These are phyloP conservation scores for Euclidium syriacum DNA, from an alignment of 345 rosid species.

Conservation along the genomic window DNA sequence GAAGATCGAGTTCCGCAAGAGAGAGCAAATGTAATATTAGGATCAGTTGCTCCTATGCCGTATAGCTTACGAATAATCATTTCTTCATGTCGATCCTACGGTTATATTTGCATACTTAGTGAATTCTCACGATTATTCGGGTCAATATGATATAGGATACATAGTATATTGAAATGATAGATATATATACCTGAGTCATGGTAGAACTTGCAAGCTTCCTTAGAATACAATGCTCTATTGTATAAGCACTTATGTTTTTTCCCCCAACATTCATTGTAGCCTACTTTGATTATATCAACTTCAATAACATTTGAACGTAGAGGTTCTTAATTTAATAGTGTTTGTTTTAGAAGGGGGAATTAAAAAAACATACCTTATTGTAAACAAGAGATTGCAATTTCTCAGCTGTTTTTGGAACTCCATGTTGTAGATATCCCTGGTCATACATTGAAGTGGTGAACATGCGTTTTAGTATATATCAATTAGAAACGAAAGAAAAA, in stretches of 20 bases:
- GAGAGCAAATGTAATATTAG: slow-evolving; percentile 77
- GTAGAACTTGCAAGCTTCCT: slow-evolving; percentile 49
- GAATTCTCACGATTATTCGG: background rate
- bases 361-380: slow-evolving; percentile 38
- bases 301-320: background rate
- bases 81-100: slow-evolving; percentile 53
- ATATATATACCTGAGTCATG: slow-evolving; percentile 39
- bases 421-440: slow-evolving; percentile 86
- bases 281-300: slow-evolving; percentile 23
- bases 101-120: slow-evolving; percentile 1
- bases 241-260: slow-evolving; percentile 68
- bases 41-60: slow-evolving; percentile 57
- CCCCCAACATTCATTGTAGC: slow-evolving; percentile 83
- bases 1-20: slow-evolving; percentile 89
- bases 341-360: background rate
- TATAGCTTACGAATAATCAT: slow-evolving; percentile 52
- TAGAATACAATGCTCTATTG: slow-evolving; percentile 73
- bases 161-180: background rate
- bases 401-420: slow-evolving; percentile 76
- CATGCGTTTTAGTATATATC: background rate
- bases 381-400: slow-evolving; percentile 45
- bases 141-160: background rate
- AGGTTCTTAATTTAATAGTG: background rate
- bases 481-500: background rate
- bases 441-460: background rate